These are phyloP conservation scores for Umbelopsis isabellina DNA, from an alignment of 192 early-diverging fungal genomes.

Conservation along the genomic window DNA sequence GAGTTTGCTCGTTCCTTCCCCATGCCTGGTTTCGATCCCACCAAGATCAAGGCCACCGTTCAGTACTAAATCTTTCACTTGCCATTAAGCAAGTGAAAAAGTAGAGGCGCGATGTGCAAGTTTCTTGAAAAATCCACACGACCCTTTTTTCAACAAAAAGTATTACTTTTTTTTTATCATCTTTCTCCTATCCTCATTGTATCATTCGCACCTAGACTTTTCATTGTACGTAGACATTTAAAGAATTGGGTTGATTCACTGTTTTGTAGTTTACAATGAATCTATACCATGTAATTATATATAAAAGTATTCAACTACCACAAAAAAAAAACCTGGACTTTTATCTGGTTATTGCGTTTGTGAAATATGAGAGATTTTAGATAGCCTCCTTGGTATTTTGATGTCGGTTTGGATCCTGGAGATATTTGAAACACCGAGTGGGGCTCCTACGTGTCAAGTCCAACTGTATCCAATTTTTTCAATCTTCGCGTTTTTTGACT, in stretches of 20 bases:
- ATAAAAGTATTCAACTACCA: slow-evolving; percentile 22
- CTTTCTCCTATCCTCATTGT: background rate
- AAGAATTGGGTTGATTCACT: slow-evolving; percentile 12
- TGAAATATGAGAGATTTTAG: too few species aligned
- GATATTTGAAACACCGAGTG: slow-evolving; percentile 6
- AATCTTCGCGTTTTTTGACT: slow-evolving; percentile 1
- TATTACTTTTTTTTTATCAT: background rate
- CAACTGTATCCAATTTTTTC: background rate
- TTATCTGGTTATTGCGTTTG: too few species aligned
- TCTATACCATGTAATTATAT: slow-evolving; percentile 24
- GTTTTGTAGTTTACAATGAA: slow-evolving; percentile 22
- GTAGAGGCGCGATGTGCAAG: slow-evolving; percentile 22
- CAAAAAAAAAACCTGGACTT: background rate
- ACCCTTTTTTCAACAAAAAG: slow-evolving; percentile 24
- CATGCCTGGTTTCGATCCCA: slow-evolving; percentile 84
- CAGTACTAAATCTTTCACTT: slow-evolving; percentile 2
- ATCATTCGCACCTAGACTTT: slow-evolving; percentile 21
- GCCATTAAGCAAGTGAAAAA: background rate
- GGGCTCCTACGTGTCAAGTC: background rate
- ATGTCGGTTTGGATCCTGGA: background rate
- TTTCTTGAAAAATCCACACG: slow-evolving; percentile 22
- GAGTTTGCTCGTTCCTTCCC: slow-evolving; percentile 92
- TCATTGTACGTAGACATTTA: slow-evolving; percentile 21
- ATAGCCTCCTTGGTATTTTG: background rate
- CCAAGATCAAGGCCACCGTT: slow-evolving; percentile 39